Conservation (phyloP, 2,329 filamentous ascomycete genomes). For the Colletotrichum sp. region DNA sequence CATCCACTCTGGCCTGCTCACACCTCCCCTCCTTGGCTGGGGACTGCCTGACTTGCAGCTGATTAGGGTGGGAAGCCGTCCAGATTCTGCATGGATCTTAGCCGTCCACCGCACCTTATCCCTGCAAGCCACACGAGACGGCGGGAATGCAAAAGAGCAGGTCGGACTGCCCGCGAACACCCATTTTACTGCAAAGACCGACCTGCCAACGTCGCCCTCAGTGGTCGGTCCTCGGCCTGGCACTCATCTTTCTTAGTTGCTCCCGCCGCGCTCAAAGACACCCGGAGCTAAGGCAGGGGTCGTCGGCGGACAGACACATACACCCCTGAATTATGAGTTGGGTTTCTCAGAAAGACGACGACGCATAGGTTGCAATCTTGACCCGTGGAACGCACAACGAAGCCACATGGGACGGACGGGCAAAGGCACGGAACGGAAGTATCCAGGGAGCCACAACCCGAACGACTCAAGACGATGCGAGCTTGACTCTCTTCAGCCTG, state of each 20-base stretch:
- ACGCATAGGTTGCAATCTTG: not conserved
- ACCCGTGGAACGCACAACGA: not conserved
- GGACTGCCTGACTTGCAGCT: slow-evolving; percentile 23
- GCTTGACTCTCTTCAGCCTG: not conserved
- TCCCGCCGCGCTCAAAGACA: slow-evolving; percentile 5
- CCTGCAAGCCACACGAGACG: slow-evolving; percentile 21
- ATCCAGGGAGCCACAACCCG: not conserved
- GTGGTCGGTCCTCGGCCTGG: slow-evolving; percentile 2
- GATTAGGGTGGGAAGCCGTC: slow-evolving; percentile 21
- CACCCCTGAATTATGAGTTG: slow-evolving; percentile 5
- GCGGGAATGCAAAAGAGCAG: slow-evolving; percentile 9
- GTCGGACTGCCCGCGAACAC: slow-evolving; percentile 9
- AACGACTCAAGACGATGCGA: not conserved
- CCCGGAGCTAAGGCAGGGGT: slow-evolving; percentile 19
- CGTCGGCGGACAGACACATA: not conserved
- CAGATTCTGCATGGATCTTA: slow-evolving; percentile 18
- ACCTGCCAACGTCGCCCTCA: not conserved
- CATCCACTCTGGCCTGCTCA: slow-evolving; percentile 7
- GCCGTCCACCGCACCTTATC: slow-evolving; percentile 13
- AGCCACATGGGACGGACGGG: not conserved
- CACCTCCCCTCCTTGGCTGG: slow-evolving; percentile 12
- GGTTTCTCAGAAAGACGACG: not conserved
- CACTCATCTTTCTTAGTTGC: slow-evolving; percentile 1
- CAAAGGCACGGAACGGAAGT: not conserved
- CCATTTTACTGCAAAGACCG: not conserved